Percentiles rank a stretch among this genome's conserved stretches.
These are phyloP conservation scores for Aspergillaceae sp. DNA, from an alignment of 2,329 filamentous ascomycete genomes.

Conservation along the genomic window DNA sequence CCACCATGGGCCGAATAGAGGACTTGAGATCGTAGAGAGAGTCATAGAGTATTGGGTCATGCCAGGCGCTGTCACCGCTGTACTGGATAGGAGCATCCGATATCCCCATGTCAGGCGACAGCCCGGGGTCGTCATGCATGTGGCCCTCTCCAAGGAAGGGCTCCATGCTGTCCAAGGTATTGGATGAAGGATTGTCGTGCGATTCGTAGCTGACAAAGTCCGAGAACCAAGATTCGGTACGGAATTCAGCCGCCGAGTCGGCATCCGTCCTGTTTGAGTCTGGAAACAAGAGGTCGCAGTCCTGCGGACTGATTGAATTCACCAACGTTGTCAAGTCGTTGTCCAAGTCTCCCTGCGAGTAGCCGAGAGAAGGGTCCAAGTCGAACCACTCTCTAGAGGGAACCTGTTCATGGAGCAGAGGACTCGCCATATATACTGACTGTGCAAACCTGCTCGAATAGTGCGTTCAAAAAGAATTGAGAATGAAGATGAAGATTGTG, in stretches of 20 bases:
- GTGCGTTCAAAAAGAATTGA: background rate
- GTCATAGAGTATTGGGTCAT: background rate
- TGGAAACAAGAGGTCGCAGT: conserved; percentile 19
- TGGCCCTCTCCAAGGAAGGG: conserved; percentile 1
- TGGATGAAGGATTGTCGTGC: conserved; percentile 9
- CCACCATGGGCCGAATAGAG: conserved; percentile 25
- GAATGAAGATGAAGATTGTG: background rate
- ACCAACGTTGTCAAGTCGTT: conserved; percentile 20
- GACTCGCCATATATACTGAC: background rate
- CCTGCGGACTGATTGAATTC: conserved; percentile 22
- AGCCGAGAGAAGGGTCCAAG: conserved; percentile 27
- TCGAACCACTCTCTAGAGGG: conserved; percentile 23
- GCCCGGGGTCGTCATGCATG: conserved; percentile 8
- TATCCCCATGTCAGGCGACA: conserved; percentile 3
- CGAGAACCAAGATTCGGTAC: conserved; percentile 15
- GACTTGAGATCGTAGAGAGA: background rate
- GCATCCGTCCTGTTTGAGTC: conserved; percentile 15
- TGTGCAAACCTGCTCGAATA: background rate
- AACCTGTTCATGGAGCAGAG: conserved; percentile 6
- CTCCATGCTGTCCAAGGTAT: conserved; percentile 12
- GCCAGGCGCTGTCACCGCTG: no score
- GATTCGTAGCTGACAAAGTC: conserved; percentile 17
- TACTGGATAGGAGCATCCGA: background rate
- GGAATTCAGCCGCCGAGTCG: conserved; percentile 11
- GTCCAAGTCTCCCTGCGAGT: conserved; percentile 19